Percentiles rank a stretch among this genome's conserved stretches.
phyloP scores from a whole-genome alignment of 2,329 filamentous ascomycete genomes.

The Aureobasidium vineae region DNA sequence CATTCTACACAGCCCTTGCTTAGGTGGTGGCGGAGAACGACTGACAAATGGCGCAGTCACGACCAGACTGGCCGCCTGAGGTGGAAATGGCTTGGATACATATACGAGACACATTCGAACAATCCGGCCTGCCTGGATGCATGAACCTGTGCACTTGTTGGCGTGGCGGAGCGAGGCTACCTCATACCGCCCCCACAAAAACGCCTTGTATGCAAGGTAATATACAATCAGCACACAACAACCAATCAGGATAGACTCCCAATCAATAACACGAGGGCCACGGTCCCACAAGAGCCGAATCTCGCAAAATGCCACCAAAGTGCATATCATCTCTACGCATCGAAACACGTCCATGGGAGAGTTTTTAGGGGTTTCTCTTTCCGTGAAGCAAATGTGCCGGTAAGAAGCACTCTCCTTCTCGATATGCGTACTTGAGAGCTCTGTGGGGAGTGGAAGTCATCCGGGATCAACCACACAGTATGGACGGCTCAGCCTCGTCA shows the following conservation, averaged over 20 bases:
- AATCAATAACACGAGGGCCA: background rate
- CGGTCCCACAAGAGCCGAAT: background rate
- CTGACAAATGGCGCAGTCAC: background rate
- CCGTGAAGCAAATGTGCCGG: background rate
- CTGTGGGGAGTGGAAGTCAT: background rate
- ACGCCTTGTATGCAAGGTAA: conserved; percentile 5
- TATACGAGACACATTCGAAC: conserved; percentile 4
- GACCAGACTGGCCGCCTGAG: background rate
- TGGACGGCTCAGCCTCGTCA: background rate
- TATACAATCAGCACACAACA: background rate
- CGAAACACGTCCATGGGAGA: background rate
- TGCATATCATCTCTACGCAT: background rate
- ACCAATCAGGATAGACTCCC: background rate
- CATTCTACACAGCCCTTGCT: conserved; percentile 16
- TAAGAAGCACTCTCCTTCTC: background rate
- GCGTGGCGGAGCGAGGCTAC: background rate
- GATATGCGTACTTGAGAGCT: too few species aligned
- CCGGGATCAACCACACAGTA: background rate
- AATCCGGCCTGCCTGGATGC: conserved; percentile 1
- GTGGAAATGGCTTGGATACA: background rate
- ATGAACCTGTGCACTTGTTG: background rate
- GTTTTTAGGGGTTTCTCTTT: too few species aligned
- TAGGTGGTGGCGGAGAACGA: conserved; percentile 2
- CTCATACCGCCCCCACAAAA: conserved; percentile 1
- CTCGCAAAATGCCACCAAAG: background rate